Evolutionary conservation across 176 grass and related monocot genomes (phyloP), one percentile per base, ranked within the genome.

Genomic region (Urochloa ruziziensis): DNA sequence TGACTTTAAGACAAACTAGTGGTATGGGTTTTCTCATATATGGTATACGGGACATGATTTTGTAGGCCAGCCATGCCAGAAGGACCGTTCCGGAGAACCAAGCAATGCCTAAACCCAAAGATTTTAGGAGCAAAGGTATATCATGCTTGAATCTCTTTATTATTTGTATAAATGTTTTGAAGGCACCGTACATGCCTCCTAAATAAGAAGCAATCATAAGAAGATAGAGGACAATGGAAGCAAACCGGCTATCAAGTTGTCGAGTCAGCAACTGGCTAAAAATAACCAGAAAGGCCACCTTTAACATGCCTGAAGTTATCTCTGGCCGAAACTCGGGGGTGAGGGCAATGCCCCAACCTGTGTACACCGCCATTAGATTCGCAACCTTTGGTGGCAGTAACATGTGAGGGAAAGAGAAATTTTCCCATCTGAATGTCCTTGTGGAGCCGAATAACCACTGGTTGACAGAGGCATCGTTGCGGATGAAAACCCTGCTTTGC

Each of bases 191-290:
- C 5, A 39, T 2, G 19, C 18, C 10, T 67, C 19, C 18, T n/a
- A 2, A 7, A 2, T 37, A n/a, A 18, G 9, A 15, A 24, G 1
- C 10, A 6, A 9, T 3, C 65, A 11, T 4, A 23, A 40, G 0
- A 1, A 24, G 4, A 5, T 1, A 0, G 36, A 68, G 35, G 65
- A 25, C 35, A 40, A 5, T 23, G 7, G 2, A 0, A 40, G 2
- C 21, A 2, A 1, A 24, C 0, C 1, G 0, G 11, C 18, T 19
- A n/a, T n/a, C n/a, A n/a, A n/a, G n/a, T n/a, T n/a, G n/a, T 23
- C 67, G n/a, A 48, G 1, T 18, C 25, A 30, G 42, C 24, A 72
- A 49, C 43, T 11, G 42, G 43, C 62, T 64, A 6, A 64, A 8
- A 34, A 18, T 64, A 33, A 72, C 3, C n/a, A 47, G 39, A 1